phyloP scores from a whole-genome alignment of 345 rosid genomes.

The Mallotus nudiflorus region DNA sequence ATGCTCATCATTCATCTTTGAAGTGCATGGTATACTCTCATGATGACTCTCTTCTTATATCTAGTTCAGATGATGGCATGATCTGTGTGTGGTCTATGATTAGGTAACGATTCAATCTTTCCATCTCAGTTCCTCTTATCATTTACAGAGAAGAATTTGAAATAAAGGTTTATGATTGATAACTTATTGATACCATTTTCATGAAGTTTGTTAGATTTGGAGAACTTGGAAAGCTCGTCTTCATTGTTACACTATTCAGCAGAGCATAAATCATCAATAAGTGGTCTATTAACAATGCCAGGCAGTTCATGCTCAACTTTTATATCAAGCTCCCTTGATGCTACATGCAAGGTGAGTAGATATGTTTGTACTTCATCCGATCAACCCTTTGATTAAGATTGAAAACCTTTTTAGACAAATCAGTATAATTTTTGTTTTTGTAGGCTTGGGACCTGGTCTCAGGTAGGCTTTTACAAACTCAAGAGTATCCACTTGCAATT shows the following conservation, averaged over 20 bases:
- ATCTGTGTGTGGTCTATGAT: constrained; percentile 47
- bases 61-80: constrained; percentile 52
- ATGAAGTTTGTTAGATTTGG: constrained; percentile 39
- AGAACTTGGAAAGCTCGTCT: constrained; percentile 30
- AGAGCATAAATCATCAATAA: constrained; percentile 48
- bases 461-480: constrained; percentile 44
- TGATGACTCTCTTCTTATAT: constrained; percentile 48
- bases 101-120: constrained; percentile 34
- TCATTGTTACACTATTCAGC: constrained; percentile 34
- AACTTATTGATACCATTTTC: constrained; percentile 18
- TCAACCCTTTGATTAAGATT: not conserved
- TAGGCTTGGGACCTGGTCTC: constrained; percentile 53
- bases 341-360: constrained; percentile 48
- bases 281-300: constrained; percentile 36
- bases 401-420: not conserved
- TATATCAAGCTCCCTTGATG: constrained; percentile 56
- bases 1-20: constrained; percentile 40
- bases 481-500: constrained; percentile 35
- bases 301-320: constrained; percentile 28
- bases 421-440: constrained; percentile 3
- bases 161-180: constrained; percentile 5
- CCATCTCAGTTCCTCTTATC: not conserved
- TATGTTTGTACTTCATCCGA: not conserved
- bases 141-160: not conserved
- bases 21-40: constrained; percentile 47